These are phyloP conservation scores for Vitrella brassicaformis DNA, from an alignment of 73 alveolate genomes.

Conservation along the genomic window DNA sequence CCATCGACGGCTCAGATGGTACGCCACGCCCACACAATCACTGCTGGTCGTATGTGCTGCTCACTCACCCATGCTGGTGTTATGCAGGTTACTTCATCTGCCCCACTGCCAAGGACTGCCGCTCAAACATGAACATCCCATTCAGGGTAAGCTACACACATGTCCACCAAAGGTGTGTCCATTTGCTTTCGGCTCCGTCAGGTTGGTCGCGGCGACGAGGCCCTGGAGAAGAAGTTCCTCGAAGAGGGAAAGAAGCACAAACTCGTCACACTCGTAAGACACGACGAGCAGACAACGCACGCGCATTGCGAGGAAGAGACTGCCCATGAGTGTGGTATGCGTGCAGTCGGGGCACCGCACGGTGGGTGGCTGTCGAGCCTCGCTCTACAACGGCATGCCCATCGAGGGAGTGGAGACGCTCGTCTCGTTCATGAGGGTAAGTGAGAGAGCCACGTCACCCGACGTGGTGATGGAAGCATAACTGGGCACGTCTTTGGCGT, in stretches of 20 bases:
- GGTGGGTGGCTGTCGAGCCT: constrained; percentile 71
- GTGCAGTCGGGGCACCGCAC: constrained; percentile 52
- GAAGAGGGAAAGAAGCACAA: not conserved
- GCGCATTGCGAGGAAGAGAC: too few species aligned
- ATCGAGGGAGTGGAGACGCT: constrained; percentile 65
- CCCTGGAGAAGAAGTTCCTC: constrained; percentile 8
- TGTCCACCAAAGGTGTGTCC: too few species aligned
- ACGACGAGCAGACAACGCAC: too few species aligned
- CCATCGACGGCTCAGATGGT: constrained; percentile 22
- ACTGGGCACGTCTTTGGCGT: too few species aligned
- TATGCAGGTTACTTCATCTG: constrained; percentile 37
- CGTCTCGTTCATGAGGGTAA: constrained; percentile 61
- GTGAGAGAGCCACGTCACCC: too few species aligned
- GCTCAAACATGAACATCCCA: constrained; percentile 51
- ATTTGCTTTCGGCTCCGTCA: too few species aligned
- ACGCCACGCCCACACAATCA: too few species aligned
- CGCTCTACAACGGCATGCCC: constrained; percentile 73
- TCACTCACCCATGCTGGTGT: too few species aligned
- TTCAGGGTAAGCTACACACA: constrained; percentile 48
- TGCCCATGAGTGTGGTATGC: too few species aligned
- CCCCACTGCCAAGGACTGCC: constrained; percentile 40
- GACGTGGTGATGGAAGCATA: too few species aligned
- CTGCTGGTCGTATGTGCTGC: too few species aligned
- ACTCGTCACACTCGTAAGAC: constrained; percentile 26
- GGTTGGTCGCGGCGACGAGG: constrained; percentile 39